Evolutionary conservation across 2,329 filamentous ascomycete species (phyloP), one percentile per base, ranked within the genome.

Genomic region (Fusarium tanahbumbuense): DNA sequence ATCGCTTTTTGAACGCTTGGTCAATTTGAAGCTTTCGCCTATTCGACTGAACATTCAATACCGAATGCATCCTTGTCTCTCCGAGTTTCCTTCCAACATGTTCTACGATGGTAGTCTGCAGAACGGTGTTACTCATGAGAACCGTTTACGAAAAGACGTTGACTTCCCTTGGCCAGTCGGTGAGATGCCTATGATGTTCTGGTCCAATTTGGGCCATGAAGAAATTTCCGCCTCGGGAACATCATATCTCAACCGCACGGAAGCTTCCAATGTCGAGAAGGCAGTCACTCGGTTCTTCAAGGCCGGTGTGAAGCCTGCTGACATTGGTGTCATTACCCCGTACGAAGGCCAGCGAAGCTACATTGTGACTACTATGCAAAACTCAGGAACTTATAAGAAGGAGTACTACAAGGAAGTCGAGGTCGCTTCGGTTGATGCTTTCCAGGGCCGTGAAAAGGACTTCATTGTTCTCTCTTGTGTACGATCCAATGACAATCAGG

Each of bases 151-250:
- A 68, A 92, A 92, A 71, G 95, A 99, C 75, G 93, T 99, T 28
- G 96, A 99, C 80, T 99, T 99, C 79, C 96, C 96, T 15, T 99
- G 96, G 96, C 96, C 96, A 5, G 93, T 97, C 30, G 89, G 86
- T 22, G 95, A 98, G 78, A 93, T 91, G 73, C 96, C 96, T 5
- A 99, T 99, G 96, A 98, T 98, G 96, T 99, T 99, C 83, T 99
- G 96, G 96, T 97, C 94, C 27, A 99, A 99, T 78, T 85, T 98
- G 58, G 96, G 96, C 64, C 97, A 97, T 64, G 96, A 99, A 81
- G 96, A 99, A 81, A 99, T 99, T 53, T 98, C 95, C 9, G 96
- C 96, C 2, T 98, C 94, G 27, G 96, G 96, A 77, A 99, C 96
- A 4, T 98, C 95, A 4, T 99, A 99, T 78, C 91, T 99, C 72